Conservation (phyloP, 192 early-diverging fungal species). For the Entomortierella parvispora region DNA sequence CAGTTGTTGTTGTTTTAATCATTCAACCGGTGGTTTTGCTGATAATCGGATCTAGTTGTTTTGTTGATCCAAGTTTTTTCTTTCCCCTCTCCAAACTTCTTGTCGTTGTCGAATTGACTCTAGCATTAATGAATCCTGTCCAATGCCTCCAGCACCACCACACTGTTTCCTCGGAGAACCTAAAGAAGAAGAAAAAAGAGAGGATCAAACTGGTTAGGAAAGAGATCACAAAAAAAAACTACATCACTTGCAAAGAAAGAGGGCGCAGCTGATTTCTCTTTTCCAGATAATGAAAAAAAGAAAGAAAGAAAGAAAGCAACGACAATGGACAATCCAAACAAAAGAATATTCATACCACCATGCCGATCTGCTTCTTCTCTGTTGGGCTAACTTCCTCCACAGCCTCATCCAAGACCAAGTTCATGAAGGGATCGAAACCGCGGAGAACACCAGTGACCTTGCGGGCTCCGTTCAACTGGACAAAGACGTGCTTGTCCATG, state of each 20-base stretch:
- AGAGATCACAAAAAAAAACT: neutral
- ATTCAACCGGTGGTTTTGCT: no score
- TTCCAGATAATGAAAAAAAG: neutral
- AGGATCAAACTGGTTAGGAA: neutral
- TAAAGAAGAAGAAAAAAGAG: slow-evolving; percentile 14
- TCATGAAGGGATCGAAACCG: slow-evolving; percentile 99
- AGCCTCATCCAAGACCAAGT: slow-evolving; percentile 94
- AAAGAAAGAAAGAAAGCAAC: neutral
- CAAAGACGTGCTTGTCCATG: slow-evolving; percentile 94
- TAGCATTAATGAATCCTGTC: slow-evolving; percentile 66
- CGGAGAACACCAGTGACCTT: slow-evolving; percentile 95
- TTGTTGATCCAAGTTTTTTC: no score
- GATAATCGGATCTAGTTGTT: no score
- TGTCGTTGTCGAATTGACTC: no score
- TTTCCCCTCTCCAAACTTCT: no score
- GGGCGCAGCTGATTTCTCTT: no score
- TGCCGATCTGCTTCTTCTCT: slow-evolving; percentile 83
- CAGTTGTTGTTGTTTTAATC: no score
- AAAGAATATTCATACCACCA: slow-evolving; percentile 69
- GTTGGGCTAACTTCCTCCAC: slow-evolving; percentile 79
- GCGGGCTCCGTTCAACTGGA: slow-evolving; percentile 92
- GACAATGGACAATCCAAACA: neutral
- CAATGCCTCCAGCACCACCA: slow-evolving; percentile 74
- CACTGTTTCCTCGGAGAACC: slow-evolving; percentile 83
- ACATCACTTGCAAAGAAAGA: neutral